phyloP scores from a whole-genome alignment of 495 filamentous ascomycete genomes.

The Neurospora sp. region DNA sequence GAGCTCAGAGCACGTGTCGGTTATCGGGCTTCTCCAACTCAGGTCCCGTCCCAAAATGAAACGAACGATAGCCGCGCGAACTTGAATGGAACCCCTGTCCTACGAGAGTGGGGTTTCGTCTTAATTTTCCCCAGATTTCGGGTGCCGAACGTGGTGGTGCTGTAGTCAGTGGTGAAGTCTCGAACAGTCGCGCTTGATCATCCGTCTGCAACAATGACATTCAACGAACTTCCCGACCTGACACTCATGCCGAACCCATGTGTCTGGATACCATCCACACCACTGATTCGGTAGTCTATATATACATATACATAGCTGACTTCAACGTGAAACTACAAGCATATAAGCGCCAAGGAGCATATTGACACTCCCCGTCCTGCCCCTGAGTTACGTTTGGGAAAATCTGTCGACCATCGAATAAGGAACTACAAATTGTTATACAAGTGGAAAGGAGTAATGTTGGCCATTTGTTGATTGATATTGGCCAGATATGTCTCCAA shows the following conservation, averaged over 20 bases:
- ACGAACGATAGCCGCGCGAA: background rate
- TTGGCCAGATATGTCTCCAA: background rate
- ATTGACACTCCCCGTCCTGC: background rate
- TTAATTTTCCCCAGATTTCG: background rate
- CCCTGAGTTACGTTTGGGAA: background rate
- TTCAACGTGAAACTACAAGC: background rate
- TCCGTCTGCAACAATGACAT: background rate
- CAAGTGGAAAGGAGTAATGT: background rate
- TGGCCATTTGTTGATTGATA: background rate
- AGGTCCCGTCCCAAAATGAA: background rate
- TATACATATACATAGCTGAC: background rate
- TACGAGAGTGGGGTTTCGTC: background rate
- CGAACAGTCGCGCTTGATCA: background rate
- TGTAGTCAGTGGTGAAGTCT: background rate
- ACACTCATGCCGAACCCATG: background rate
- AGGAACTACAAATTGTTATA: background rate
- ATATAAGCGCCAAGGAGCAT: background rate
- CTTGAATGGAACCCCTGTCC: background rate
- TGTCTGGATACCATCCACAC: background rate
- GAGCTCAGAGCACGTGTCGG: background rate
- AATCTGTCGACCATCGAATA: background rate
- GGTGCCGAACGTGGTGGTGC: background rate
- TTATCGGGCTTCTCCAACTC: background rate
- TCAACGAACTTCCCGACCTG: background rate
- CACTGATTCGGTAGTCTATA: background rate